Evolutionary conservation across 306 rosid genomes (phyloP).

Genomic region (Quercus berberidifolia): DNA sequence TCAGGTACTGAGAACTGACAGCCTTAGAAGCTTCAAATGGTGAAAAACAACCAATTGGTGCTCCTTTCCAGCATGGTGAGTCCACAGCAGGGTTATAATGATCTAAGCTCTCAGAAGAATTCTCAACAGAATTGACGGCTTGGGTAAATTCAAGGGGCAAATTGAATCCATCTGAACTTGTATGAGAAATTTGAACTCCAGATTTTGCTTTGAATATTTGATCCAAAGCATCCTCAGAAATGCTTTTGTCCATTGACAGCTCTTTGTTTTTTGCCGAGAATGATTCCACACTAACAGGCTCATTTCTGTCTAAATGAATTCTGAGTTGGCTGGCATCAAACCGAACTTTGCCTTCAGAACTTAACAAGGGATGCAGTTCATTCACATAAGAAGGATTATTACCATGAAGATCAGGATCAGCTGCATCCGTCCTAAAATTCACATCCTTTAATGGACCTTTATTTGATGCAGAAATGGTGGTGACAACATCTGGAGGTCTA

Average conservation of each 20-base stretch:
- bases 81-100: constrained; percentile 69
- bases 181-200: constrained; percentile 36
- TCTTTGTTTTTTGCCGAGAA: constrained; percentile 37
- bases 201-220: constrained; percentile 28
- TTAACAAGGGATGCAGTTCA: constrained; percentile 28
- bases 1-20: constrained; percentile 25
- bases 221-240: constrained; percentile 32
- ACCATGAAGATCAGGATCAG: constrained; percentile 30
- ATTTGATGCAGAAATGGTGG: constrained; percentile 35
- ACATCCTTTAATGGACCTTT: constrained; percentile 24
- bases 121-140: constrained; percentile 41
- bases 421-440: constrained; percentile 25
- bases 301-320: constrained; percentile 46
- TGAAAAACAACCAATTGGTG: constrained; percentile 39
- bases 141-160: constrained; percentile 35
- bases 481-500: constrained; percentile 27
- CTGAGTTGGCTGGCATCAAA: constrained; percentile 36
- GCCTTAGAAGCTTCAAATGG: constrained; percentile 41
- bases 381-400: constrained; percentile 25
- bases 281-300: constrained; percentile 23
- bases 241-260: constrained; percentile 24
- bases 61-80: constrained; percentile 99
- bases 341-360: constrained; percentile 23
- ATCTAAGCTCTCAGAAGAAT: constrained; percentile 57
- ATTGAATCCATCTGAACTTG: constrained; percentile 37